Evolutionary conservation across 805 yeast genomes (phyloP).

Genomic region (Yarrowia sp.): DNA sequence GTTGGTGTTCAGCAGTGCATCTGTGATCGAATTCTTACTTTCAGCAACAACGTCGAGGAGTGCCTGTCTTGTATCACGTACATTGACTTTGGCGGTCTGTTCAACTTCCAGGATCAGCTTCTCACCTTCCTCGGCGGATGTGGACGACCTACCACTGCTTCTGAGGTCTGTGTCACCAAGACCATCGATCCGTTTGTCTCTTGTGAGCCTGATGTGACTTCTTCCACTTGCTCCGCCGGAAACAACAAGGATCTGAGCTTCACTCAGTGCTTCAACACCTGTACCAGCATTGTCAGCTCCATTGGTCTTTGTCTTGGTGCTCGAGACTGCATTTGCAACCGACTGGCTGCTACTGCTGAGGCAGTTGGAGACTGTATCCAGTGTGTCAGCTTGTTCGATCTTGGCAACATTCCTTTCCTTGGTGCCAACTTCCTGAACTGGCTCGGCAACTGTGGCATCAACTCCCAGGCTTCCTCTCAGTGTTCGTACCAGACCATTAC

Average conservation of each 20-base stretch:
- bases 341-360: background rate
- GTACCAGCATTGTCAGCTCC: background rate
- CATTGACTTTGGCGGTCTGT: background rate
- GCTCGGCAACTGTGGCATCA: background rate
- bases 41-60: background rate
- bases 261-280: background rate
- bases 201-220: background rate
- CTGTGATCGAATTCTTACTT: background rate
- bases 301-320: background rate
- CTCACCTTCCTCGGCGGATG: background rate
- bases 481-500: slow-evolving; percentile 3
- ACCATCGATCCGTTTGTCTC: background rate
- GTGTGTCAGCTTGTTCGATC: background rate
- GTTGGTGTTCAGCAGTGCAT: slow-evolving; percentile 1
- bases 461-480: background rate
- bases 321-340: background rate
- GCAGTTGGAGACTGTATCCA: background rate
- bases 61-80: slow-evolving; percentile 4
- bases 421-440: slow-evolving; percentile 15
- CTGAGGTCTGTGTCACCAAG: slow-evolving; percentile 11
- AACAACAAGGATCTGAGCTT: background rate
- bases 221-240: background rate
- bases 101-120: background rate
- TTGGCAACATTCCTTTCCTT: background rate
- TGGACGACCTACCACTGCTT: slow-evolving; percentile 1